Conservation (phyloP, 164 flowering plant species). For the Annona cherimola region DNA sequence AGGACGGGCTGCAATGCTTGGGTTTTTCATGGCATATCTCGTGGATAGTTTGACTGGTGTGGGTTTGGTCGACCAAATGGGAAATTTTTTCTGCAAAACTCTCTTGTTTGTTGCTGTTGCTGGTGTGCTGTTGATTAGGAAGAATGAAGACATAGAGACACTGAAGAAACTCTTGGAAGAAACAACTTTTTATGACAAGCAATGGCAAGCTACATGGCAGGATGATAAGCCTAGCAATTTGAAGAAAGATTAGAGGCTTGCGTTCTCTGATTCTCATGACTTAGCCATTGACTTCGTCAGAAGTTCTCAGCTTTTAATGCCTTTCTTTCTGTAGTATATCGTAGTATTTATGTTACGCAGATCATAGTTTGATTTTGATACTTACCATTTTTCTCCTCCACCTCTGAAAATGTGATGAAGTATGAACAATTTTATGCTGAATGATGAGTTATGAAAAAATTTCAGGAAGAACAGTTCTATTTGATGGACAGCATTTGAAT, state of each 20-base stretch:
- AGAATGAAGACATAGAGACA: constrained; percentile 86
- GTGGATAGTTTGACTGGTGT: constrained; percentile 96
- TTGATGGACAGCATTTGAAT: too few species aligned
- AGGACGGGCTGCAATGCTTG: constrained; percentile 98
- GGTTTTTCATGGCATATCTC: constrained; percentile 97
- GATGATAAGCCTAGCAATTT: constrained; percentile 43
- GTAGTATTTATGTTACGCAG: not conserved
- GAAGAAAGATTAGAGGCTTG: not conserved
- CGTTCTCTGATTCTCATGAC: not conserved
- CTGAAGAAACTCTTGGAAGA: constrained; percentile 79
- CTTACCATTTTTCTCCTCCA: not conserved
- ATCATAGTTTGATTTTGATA: not conserved
- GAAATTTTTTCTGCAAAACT: constrained; percentile 96
- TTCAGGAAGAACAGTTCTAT: too few species aligned
- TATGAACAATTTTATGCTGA: not conserved
- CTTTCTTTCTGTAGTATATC: not conserved
- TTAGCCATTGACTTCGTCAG: not conserved
- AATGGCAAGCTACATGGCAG: constrained; percentile 98
- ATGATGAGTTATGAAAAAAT: too few species aligned
- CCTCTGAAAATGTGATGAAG: not conserved
- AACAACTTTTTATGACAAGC: constrained; percentile 91
- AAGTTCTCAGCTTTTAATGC: not conserved
- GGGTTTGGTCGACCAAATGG: constrained; percentile 93
- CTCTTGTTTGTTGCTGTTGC: constrained; percentile 71
- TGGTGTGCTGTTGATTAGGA: constrained; percentile 73